phyloP scores from a whole-genome alignment of 805 yeast species.

The Hermanozyma aechmeae region DNA sequence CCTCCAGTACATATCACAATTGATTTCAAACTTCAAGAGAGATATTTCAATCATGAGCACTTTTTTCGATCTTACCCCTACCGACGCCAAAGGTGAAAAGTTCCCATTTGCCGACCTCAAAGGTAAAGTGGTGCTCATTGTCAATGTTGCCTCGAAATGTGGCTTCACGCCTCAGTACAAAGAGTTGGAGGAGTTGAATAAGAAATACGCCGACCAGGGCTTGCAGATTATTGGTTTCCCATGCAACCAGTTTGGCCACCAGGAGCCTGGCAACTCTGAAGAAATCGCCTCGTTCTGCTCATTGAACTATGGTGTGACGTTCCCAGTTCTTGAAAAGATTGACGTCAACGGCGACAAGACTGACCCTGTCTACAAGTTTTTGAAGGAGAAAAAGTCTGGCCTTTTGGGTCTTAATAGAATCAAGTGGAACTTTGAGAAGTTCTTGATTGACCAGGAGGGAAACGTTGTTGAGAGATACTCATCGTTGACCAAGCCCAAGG shows the following conservation, averaged over 20 bases:
- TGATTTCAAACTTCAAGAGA: no score
- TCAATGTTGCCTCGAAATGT: slow-evolving; percentile 85
- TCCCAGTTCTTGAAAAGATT: slow-evolving; percentile 80
- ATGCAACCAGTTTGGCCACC: slow-evolving; percentile 34
- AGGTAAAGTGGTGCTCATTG: slow-evolving; percentile 76
- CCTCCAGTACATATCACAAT: no score
- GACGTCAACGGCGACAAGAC: slow-evolving; percentile 82
- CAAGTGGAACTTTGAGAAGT: slow-evolving; percentile 39
- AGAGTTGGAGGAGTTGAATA: slow-evolving; percentile 36
- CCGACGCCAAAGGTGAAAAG: slow-evolving; percentile 48
- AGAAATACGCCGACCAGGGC: slow-evolving; percentile 27
- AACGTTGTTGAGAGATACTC: slow-evolving; percentile 43
- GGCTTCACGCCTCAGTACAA: slow-evolving; percentile 54
- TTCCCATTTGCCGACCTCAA: slow-evolving; percentile 52
- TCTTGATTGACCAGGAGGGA: slow-evolving; percentile 31
- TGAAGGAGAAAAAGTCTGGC: slow-evolving; percentile 54
- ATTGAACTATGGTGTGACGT: slow-evolving; percentile 79
- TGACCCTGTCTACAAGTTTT: slow-evolving; percentile 71
- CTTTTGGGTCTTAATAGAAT: slow-evolving; percentile 31
- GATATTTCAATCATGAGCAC: slow-evolving; percentile 43
- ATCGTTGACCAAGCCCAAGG: slow-evolving; percentile 48
- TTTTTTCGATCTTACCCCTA: slow-evolving; percentile 63
- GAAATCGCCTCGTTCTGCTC: slow-evolving; percentile 69
- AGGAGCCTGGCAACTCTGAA: slow-evolving; percentile 35
- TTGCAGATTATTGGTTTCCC: slow-evolving; percentile 35